Evolutionary conservation across 2,329 filamentous ascomycete species (phyloP).

Genomic region (Colletotrichum tabaci): DNA sequence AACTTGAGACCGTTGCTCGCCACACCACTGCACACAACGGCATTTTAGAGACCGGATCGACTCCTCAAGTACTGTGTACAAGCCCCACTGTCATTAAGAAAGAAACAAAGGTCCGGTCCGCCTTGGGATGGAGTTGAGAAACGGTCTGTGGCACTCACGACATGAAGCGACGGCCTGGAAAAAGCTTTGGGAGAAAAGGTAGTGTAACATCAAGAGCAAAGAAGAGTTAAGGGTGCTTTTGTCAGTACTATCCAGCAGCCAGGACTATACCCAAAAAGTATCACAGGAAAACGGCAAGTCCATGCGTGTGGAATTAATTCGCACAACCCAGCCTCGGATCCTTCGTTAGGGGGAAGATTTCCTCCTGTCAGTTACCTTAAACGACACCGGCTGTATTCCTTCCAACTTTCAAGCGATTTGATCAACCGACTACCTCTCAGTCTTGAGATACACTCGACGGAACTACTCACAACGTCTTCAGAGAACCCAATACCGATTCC

Average conservation of each 20-base stretch:
- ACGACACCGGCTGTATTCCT: background rate
- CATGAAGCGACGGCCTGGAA: conserved; percentile 1
- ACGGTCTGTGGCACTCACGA: conserved; percentile 7
- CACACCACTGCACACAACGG: conserved; percentile 4
- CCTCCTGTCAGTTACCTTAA: background rate
- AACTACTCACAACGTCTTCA: background rate
- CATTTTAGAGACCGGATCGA: background rate
- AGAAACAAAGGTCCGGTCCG: background rate
- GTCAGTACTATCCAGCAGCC: background rate
- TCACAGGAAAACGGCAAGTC: background rate
- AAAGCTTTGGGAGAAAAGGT: background rate
- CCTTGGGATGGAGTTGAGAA: background rate
- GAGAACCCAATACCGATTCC: background rate
- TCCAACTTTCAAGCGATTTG: background rate
- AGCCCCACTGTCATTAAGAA: background rate
- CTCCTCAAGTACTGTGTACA: conserved; percentile 15
- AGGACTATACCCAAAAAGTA: background rate
- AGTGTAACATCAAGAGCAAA: conserved; percentile 1
- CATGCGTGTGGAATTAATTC: conserved; percentile 11
- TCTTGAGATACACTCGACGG: background rate
- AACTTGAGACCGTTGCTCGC: conserved; percentile 29
- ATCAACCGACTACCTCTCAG: background rate
- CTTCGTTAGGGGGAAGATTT: conserved; percentile 3
- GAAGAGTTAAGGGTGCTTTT: background rate
- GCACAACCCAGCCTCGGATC: conserved; percentile 23